Evolutionary conservation across 2,329 filamentous ascomycete genomes (phyloP).

Genomic region (Tolypocladium paradoxum): DNA sequence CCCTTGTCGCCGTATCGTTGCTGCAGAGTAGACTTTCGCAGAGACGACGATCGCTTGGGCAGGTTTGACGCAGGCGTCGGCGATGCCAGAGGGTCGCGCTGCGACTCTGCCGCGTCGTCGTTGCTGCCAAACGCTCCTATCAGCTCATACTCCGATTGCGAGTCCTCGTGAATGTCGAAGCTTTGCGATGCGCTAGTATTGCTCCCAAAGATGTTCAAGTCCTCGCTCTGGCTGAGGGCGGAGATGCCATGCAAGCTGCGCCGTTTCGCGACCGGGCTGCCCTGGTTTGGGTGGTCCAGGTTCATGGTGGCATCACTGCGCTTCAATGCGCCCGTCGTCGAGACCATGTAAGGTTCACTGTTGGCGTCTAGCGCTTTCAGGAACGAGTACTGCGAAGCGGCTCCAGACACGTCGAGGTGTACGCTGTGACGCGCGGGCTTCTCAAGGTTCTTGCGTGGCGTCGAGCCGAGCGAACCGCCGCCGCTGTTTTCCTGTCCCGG

Average conservation of each 20-base stretch:
- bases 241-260: slow-evolving; percentile 72
- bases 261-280: slow-evolving; percentile 83
- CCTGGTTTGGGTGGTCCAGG: slow-evolving; percentile 64
- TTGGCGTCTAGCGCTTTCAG: slow-evolving; percentile 40
- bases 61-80: slow-evolving; percentile 41
- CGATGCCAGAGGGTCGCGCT: slow-evolving; percentile 31
- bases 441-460: slow-evolving; percentile 21
- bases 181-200: slow-evolving; percentile 27
- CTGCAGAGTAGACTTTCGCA: slow-evolving; percentile 79
- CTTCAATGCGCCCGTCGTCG: slow-evolving; percentile 70
- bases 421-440: slow-evolving; percentile 43
- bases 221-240: slow-evolving; percentile 42
- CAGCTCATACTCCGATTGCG: slow-evolving; percentile 41
- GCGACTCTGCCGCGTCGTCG: slow-evolving; percentile 6
- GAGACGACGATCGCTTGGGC: slow-evolving; percentile 61
- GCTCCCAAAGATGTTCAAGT: slow-evolving; percentile 69
- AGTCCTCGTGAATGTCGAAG: slow-evolving; percentile 44
- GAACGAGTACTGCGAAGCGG: slow-evolving; percentile 35
- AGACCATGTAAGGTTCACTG: slow-evolving; percentile 18
- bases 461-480: slow-evolving; percentile 23
- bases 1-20: slow-evolving; percentile 65
- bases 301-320: slow-evolving; percentile 86
- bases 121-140: slow-evolving; percentile 20
- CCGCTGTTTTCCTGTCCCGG: slow-evolving; percentile 34
- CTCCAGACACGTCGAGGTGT: slow-evolving; percentile 45